Percentiles rank a stretch among this genome's conserved stretches.
Conservation (phyloP, 495 filamentous ascomycete species). For the Aspergillus taichungensis region DNA sequence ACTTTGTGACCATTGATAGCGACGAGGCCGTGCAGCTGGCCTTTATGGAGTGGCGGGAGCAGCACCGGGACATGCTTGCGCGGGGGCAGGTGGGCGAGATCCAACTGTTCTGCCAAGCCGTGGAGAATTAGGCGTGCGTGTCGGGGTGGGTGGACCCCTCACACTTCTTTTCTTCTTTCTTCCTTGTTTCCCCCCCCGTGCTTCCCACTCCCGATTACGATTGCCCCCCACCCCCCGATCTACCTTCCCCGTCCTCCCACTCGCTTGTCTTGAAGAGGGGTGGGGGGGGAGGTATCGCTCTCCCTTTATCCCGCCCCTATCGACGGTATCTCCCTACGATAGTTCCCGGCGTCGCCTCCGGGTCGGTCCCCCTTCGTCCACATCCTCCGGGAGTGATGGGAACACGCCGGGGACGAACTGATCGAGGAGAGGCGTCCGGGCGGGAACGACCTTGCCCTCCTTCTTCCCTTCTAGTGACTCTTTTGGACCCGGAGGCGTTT, state of each 20-base stretch:
- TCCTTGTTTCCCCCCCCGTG: conserved; percentile 2
- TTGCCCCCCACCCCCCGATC: neutral
- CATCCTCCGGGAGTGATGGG: conserved; percentile 3
- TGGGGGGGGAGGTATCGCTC: too few species aligned
- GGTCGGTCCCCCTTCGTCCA: conserved; percentile 2
- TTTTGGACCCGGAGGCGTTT: too few species aligned
- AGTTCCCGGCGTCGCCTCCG: conserved; percentile 9
- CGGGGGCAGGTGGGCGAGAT: conserved; percentile 72
- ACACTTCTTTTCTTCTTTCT: conserved; percentile 1
- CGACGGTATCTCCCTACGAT: neutral
- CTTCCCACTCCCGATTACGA: neutral
- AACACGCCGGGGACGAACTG: too few species aligned
- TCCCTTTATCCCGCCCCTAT: too few species aligned
- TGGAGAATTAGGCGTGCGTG: conserved; percentile 22
- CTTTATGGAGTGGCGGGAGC: conserved; percentile 85
- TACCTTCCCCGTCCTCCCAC: neutral
- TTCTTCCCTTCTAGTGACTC: too few species aligned
- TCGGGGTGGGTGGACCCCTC: conserved; percentile 2
- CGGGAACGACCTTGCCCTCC: too few species aligned
- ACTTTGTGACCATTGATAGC: conserved; percentile 84
- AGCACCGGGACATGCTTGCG: conserved; percentile 53
- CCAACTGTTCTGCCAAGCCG: conserved; percentile 60
- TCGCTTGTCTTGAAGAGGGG: neutral
- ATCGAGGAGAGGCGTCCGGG: too few species aligned
- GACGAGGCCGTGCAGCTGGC: conserved; percentile 93